These are phyloP conservation scores for Globisporangium cystogenes DNA, from an alignment of 352 stramenopile species.

Conservation along the genomic window DNA sequence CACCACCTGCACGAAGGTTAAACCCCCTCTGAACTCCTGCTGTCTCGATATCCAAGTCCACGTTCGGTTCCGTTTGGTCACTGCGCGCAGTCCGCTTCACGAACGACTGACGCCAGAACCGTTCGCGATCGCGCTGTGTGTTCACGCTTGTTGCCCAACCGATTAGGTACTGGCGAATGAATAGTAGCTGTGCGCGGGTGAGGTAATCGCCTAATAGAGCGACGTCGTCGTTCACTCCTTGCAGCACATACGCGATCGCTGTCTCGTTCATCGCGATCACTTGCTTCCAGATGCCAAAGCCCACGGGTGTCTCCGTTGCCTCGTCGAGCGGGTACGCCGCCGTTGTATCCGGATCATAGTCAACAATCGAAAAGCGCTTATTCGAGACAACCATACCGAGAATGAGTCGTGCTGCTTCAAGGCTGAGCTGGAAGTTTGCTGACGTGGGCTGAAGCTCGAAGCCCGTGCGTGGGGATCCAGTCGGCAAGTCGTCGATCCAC, in stretches of 20 bases:
- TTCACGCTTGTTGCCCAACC: conserved; percentile 38
- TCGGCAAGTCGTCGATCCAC: conserved; percentile 60
- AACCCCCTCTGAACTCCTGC: conserved; percentile 48
- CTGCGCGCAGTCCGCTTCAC: conserved; percentile 31
- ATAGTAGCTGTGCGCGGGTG: conserved; percentile 48
- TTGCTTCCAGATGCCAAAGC: conserved; percentile 76
- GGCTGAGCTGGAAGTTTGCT: conserved; percentile 36
- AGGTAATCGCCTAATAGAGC: conserved; percentile 37
- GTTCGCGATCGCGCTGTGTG: conserved; percentile 44
- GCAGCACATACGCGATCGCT: conserved; percentile 44
- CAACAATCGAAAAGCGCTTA: conserved; percentile 58
- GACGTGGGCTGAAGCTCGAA: conserved; percentile 54
- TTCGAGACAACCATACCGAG: conserved; percentile 50
- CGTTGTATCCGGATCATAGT: conserved; percentile 33
- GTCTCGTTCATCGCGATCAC: conserved; percentile 59
- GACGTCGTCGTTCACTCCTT: conserved; percentile 63
- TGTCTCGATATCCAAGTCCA: conserved; percentile 56
- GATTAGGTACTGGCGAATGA: conserved; percentile 54
- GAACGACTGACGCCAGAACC: conserved; percentile 55
- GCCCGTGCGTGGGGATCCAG: conserved; percentile 30
- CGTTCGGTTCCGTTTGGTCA: conserved; percentile 37
- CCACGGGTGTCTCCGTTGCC: conserved; percentile 29
- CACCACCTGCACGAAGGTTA: conserved; percentile 25
- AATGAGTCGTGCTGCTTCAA: conserved; percentile 46
- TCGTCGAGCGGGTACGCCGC: conserved; percentile 19